phyloP scores from a whole-genome alignment of 73 alveolate species.

The Paramecium bursaria region DNA sequence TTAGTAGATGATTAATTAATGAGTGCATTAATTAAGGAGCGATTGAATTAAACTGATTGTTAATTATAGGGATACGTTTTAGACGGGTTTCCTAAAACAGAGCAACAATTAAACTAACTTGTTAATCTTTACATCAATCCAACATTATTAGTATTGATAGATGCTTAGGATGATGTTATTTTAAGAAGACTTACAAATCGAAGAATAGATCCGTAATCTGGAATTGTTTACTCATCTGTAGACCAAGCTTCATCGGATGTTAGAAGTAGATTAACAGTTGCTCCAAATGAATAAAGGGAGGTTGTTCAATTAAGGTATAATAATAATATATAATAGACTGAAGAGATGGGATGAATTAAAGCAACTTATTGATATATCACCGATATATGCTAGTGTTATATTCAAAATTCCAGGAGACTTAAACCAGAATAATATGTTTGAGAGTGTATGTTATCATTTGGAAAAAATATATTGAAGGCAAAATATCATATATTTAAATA shows the following conservation, averaged over 20 bases:
- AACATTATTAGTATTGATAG: conserved; percentile 81
- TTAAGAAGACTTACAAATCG: conserved; percentile 73
- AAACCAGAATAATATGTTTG: conserved; percentile 45
- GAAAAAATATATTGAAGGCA: conserved; percentile 62
- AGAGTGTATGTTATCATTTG: conserved; percentile 60
- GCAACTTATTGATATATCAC: conserved; percentile 59
- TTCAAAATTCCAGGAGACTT: conserved; percentile 55
- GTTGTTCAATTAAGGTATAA: conserved; percentile 17
- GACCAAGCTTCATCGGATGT: conserved; percentile 73
- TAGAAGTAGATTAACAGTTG: conserved; percentile 28
- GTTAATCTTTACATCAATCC: conserved; percentile 81
- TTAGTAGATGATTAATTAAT: conserved; percentile 87
- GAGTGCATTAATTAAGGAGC: conserved; percentile 80
- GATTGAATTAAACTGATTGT: conserved; percentile 87
- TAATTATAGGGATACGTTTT: conserved; percentile 92
- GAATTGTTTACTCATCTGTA: conserved; percentile 62
- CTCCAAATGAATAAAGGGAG: conserved; percentile 54
- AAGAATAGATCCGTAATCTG: conserved; percentile 85
- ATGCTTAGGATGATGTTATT: conserved; percentile 76
- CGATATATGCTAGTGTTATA: conserved; percentile 52
- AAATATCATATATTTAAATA: too few relatives aligned
- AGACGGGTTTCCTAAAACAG: conserved; percentile 93
- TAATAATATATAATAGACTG: conserved; percentile 8
- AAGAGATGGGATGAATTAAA: conserved; percentile 71
- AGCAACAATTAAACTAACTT: conserved; percentile 81